phyloP scores from a whole-genome alignment of 495 filamentous ascomycete genomes.

The Penicillium bovifimosum region DNA sequence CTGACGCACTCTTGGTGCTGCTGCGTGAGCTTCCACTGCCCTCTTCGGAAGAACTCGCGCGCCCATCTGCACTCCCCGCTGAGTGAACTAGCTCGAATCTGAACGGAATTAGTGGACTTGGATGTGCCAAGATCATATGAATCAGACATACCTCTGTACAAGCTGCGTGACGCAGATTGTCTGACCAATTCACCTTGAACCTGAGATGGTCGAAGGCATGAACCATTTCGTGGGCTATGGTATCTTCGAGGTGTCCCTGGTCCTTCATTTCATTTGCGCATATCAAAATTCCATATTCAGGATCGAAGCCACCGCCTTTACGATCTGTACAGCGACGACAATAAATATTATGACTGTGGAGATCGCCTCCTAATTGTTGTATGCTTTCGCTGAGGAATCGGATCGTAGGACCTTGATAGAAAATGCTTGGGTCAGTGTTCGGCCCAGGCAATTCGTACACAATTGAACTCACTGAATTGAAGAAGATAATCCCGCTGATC shows the following conservation, averaged over 20 bases:
- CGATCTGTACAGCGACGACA: conserved; percentile 68
- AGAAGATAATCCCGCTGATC: conserved; percentile 72
- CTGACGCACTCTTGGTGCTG: conserved; percentile 93
- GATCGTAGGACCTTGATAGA: conserved; percentile 60
- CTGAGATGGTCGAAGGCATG: conserved; percentile 92
- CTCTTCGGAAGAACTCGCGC: conserved; percentile 73
- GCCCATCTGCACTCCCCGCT: conserved; percentile 92
- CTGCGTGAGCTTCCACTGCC: conserved; percentile 81
- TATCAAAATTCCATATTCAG: conserved; percentile 76
- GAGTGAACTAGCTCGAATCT: conserved; percentile 89
- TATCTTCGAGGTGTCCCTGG: conserved; percentile 79
- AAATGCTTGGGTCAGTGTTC: conserved; percentile 5
- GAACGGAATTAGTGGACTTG: not conserved
- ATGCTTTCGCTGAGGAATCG: conserved; percentile 80
- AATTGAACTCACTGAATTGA: conserved; percentile 53
- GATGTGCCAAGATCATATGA: not conserved
- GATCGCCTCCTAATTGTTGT: conserved; percentile 63
- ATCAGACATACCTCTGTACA: conserved; percentile 73
- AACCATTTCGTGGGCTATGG: conserved; percentile 93
- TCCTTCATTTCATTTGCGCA: conserved; percentile 83
- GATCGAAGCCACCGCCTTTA: conserved; percentile 75
- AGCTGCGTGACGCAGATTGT: conserved; percentile 79
- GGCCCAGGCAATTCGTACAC: not conserved
- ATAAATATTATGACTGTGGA: conserved; percentile 68
- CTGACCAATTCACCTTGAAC: conserved; percentile 79